phyloP scores from a whole-genome alignment of 2,329 filamentous ascomycete species.

The Alternaria tenuissima region DNA sequence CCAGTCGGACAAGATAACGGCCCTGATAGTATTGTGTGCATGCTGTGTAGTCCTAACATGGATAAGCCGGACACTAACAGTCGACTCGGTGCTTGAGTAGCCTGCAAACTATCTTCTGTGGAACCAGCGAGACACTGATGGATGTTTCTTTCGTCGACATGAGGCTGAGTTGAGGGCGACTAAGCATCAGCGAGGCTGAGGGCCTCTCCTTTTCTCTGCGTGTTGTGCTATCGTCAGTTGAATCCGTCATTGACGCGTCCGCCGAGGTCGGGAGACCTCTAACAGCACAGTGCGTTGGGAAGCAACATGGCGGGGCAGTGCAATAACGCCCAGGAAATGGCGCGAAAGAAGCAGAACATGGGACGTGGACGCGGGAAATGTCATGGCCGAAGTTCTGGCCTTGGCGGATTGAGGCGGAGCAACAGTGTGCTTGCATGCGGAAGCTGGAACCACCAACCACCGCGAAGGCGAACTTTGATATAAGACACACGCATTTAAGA shows the following conservation, averaged over 20 bases:
- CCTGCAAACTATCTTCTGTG: constrained; percentile 1
- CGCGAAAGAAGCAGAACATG: constrained; percentile 26
- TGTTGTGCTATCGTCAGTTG: constrained; percentile 18
- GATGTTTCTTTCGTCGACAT: constrained; percentile 18
- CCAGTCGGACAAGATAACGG: constrained; percentile 19
- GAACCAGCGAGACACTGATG: constrained; percentile 19
- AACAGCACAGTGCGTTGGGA: constrained; percentile 30
- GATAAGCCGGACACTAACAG: constrained; percentile 23
- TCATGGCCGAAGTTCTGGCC: constrained; percentile 23
- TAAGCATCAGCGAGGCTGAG: constrained; percentile 23
- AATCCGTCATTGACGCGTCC: constrained; percentile 26
- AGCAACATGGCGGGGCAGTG: constrained; percentile 38
- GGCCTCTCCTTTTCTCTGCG: constrained; percentile 24
- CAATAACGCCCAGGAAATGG: constrained; percentile 30
- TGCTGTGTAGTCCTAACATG: constrained; percentile 12
- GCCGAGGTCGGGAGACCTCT: constrained; percentile 30
- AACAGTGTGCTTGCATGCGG: constrained; percentile 30
- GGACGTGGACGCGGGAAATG: constrained; percentile 20
- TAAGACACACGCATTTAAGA: constrained; percentile 33
- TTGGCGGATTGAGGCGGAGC: constrained; percentile 30
- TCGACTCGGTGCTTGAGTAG: constrained; percentile 7
- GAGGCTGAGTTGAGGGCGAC: constrained; percentile 35
- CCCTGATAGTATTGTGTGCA: constrained; percentile 6
- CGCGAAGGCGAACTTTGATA: constrained; percentile 29
- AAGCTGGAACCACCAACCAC: constrained; percentile 28